Evolutionary conservation across 345 rosid genomes (phyloP).

Genomic region (Pugionium dolabratum): DNA sequence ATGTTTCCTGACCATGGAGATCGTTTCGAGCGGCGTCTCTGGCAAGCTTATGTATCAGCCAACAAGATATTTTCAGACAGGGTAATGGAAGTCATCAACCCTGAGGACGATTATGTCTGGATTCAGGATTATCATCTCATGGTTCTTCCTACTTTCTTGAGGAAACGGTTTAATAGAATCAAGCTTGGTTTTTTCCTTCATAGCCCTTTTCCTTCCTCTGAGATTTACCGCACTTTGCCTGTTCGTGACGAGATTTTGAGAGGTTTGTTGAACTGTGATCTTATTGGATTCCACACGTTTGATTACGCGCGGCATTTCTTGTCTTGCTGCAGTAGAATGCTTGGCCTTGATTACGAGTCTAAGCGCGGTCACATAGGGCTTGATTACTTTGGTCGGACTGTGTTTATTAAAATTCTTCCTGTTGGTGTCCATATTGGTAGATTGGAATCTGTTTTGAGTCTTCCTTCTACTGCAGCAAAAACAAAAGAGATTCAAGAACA

Average conservation of each 20-base stretch:
- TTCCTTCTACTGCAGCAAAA: conserved; percentile 58
- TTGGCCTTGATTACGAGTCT: conserved; percentile 81
- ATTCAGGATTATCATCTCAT: conserved; percentile 80
- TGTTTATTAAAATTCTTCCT: conserved; percentile 69
- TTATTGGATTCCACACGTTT: conserved; percentile 81
- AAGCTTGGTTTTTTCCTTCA: conserved; percentile 86
- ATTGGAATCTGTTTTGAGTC: conserved; percentile 67
- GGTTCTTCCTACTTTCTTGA: conserved; percentile 82
- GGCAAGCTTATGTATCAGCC: conserved; percentile 82
- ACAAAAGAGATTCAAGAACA: conserved; percentile 59
- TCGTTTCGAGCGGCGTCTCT: conserved; percentile 66
- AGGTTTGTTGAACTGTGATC: conserved; percentile 72
- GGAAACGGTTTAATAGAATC: conserved; percentile 63
- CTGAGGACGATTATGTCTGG: conserved; percentile 80
- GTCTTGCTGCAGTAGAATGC: conserved; percentile 85
- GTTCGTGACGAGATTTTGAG: conserved; percentile 69
- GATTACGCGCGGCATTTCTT: conserved; percentile 79
- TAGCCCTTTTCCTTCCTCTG: conserved; percentile 80
- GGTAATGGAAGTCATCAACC: conserved; percentile 78
- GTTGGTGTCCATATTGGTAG: conserved; percentile 76
- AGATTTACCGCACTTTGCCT: conserved; percentile 71
- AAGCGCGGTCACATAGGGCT: conserved; percentile 85
- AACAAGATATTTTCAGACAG: conserved; percentile 79
- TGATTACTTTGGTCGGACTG: conserved; percentile 81
- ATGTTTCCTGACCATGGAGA: conserved; percentile 80